A percentile compares a stretch with the other conserved stretches of the same genome.
Conservation (phyloP, 495 filamentous ascomycete genomes). For the Aspergillus egyptiacus region DNA sequence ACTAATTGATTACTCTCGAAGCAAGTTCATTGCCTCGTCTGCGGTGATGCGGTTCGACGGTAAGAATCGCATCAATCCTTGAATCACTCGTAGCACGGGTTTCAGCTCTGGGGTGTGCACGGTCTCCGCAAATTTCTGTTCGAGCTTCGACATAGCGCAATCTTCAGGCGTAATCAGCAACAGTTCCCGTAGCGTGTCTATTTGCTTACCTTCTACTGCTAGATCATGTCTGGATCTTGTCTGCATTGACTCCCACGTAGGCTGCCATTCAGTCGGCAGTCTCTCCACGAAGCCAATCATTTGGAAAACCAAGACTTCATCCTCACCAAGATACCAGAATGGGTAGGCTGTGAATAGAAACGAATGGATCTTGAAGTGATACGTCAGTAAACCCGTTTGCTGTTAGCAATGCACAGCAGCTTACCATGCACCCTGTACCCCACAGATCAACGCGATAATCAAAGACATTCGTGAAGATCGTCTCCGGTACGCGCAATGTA, state of each 20-base stretch:
- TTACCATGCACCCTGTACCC: slow-evolving; percentile 30
- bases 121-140: neutral
- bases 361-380: slow-evolving; percentile 19
- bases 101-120: neutral
- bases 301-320: neutral
- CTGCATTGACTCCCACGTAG: slow-evolving; percentile 15
- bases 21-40: neutral
- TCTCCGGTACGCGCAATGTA: slow-evolving; percentile 35
- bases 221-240: slow-evolving; percentile 10
- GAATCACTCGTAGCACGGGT: neutral
- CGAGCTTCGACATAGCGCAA: neutral
- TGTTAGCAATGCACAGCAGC: no score
- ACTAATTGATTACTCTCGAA: no score
- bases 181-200: no score
- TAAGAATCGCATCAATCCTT: slow-evolving; percentile 1
- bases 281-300: slow-evolving; percentile 2
- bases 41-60: neutral
- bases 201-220: neutral
- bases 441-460: slow-evolving; percentile 42
- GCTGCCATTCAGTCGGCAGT: slow-evolving; percentile 18
- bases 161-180: no score
- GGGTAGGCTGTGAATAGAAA: slow-evolving; percentile 19
- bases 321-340: slow-evolving; percentile 22
- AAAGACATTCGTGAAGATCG: slow-evolving; percentile 30
- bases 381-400: no score